Percentiles rank a stretch among this genome's conserved stretches.
phyloP scores from a whole-genome alignment of 306 rosid genomes.

The Hylodesmum podocarpum region DNA sequence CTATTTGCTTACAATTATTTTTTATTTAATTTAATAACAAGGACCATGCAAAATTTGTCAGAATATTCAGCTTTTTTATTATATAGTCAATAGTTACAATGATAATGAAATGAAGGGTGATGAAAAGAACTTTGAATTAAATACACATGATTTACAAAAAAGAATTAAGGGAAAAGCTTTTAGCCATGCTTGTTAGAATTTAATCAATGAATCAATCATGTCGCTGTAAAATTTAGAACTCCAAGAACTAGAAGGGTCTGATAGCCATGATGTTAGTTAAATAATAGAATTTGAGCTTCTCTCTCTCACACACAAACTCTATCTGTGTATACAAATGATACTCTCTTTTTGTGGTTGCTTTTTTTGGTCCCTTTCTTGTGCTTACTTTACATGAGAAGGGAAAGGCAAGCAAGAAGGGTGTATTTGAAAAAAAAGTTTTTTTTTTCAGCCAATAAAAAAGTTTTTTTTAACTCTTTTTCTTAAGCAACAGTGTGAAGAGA shows the following conservation, averaged over 20 bases:
- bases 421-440: conserved; percentile 41
- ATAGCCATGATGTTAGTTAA: conserved; percentile 44
- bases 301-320: conserved; percentile 14
- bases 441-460: conserved; percentile 36
- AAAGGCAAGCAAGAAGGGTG: conserved; percentile 37
- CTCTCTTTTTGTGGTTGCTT: conserved; percentile 56
- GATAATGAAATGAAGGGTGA: conserved; percentile 32
- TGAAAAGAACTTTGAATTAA: conserved; percentile 3
- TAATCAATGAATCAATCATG: conserved; percentile 76
- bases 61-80: conserved; percentile 44
- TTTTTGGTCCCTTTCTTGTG: conserved; percentile 31
- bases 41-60: conserved; percentile 68
- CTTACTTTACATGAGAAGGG: conserved; percentile 55
- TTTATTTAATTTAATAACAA: conserved; percentile 21
- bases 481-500: conserved; percentile 21
- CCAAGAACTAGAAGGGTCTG: conserved; percentile 39
- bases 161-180: conserved; percentile 32
- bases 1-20: conserved; percentile 24
- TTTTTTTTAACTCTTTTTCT: conserved; percentile 30
- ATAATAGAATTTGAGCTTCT: conserved; percentile 31
- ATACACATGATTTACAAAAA: not conserved
- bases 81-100: conserved; percentile 33
- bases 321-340: conserved; percentile 44
- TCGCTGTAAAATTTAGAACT: conserved; percentile 56
- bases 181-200: conserved; percentile 46